Evolutionary conservation across 257 asterid genomes (phyloP).

Genomic region (Ligustrum vulgare): DNA sequence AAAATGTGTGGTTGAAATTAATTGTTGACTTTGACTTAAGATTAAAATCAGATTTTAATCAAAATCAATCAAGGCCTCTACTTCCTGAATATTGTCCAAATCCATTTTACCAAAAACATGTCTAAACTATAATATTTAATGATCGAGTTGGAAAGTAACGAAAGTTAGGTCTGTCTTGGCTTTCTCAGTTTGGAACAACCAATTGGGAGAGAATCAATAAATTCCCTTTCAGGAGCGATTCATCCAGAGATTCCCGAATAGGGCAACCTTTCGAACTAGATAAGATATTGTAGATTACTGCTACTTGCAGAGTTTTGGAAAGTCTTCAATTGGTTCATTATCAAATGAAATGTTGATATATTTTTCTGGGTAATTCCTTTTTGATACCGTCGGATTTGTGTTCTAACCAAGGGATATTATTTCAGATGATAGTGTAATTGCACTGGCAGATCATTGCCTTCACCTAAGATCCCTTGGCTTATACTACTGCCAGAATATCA

Average conservation of each 20-base stretch:
- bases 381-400: background rate
- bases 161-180: background rate
- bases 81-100: background rate
- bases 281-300: background rate
- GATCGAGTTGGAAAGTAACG: background rate
- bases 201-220: too few relatives aligned
- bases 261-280: too few relatives aligned
- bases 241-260: too few relatives aligned
- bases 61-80: too few relatives aligned
- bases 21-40: too few relatives aligned
- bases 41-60: too few relatives aligned
- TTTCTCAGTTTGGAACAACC: background rate
- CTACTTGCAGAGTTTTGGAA: background rate
- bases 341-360: background rate
- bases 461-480: conserved; percentile 80
- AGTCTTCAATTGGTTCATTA: too few relatives aligned
- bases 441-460: conserved; percentile 79
- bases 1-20: too few relatives aligned
- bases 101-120: background rate
- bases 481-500: conserved; percentile 86
- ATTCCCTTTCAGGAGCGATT: too few relatives aligned
- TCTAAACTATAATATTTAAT: background rate
- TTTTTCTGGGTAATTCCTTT: background rate
- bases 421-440: conserved; percentile 81
- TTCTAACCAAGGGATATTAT: background rate